Evolutionary conservation across 306 rosid species (phyloP), one percentile per base, ranked within the genome.

Genomic region (Ceratonia siliqua): DNA sequence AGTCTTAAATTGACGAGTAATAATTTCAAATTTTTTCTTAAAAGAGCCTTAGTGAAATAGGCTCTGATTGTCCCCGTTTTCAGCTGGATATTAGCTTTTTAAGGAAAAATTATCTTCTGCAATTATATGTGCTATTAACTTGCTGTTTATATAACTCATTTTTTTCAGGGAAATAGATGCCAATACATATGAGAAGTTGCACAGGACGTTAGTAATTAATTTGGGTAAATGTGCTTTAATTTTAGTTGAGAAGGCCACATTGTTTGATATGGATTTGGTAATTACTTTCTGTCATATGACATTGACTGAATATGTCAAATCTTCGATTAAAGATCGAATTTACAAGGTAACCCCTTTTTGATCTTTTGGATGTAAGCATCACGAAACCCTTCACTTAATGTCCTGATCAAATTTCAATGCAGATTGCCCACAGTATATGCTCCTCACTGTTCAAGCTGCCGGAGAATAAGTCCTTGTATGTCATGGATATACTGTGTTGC

Each of bases 131-230:
- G 30, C 38, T 32, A 33, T 59, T 77, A 50, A 10, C 17, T 70
- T 38, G 30, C 22, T 15, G 49, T 61, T 57, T 73, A 55, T 63
- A 65, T 36, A 59, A 25, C 43, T 76, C 46, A 41, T 73, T 81
- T n/a, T n/a, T 78, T 52, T 72, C 71, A 94, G 97, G 86, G 73
- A 80, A 18, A 81, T 90, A 64, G 97, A 91, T 84, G 89, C 85
- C 49, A 74, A 56, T 63, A 68, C 84, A 3, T 27, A 55, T 14
- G 98, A 91, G 81, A 91, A 89, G 84, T 70, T 85, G 81, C 89
- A 88, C 42, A 82, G 78, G 76, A 50, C 28, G 63, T 83, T 94
- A 70, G 94, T 77, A 6, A 62, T 74, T 49, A 81, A 78, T 79
- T 42, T 91, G 79, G 87, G 87, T 58, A 90, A 75, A 62, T 94